Evolutionary conservation across 83 land plant species (phyloP), one percentile per base, ranked within the genome.

Genomic region (Diphasiastrum complanatum): DNA sequence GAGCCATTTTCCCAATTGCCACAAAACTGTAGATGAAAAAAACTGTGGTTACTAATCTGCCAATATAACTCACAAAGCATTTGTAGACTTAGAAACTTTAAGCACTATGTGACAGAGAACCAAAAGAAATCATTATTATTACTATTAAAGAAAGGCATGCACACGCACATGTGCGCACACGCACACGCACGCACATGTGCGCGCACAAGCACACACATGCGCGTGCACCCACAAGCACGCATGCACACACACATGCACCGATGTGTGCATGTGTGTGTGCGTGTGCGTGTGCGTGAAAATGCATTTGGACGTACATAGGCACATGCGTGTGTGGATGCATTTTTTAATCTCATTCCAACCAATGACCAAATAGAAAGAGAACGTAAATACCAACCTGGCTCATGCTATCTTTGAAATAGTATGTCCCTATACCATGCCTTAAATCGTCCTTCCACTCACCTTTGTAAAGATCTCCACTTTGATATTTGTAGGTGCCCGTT

Each of bases 371-470:
- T 35, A 64, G 52, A 41, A 51, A 37, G 40, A 33, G 28, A 35
- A 38, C 24, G n/a, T 71, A 40, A 40, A 8, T n/a, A n/a, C n/a
- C 10, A 4, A 74, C 77, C 64, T 74, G 77, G 73, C 74, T 61
- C 77, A 74, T 74, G 71, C 73, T 74, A 14, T 47, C 65, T 29
- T 61, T 55, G 59, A 74, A 74, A 57, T 69, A 74, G 53, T 74
- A 74, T 40, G 73, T 74, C 22, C 77, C 77, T 22, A 61, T 29
- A 43, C 77, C 77, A 74, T 74, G 73, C 57, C 49, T 28, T 34
- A 60, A 12, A 33, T 67, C 65, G 23, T 61, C 41, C 36, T 61
- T 54, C 77, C 77, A 74, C 28, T 67, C 73, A 28, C 77, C 77
- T 49, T 67, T 67, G 52, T 74, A 74, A 32, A 74, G 33, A 31